Evolutionary conservation across 257 asterid species (phyloP), one percentile per base, ranked within the genome.

Genomic region (Solanum chaucha): DNA sequence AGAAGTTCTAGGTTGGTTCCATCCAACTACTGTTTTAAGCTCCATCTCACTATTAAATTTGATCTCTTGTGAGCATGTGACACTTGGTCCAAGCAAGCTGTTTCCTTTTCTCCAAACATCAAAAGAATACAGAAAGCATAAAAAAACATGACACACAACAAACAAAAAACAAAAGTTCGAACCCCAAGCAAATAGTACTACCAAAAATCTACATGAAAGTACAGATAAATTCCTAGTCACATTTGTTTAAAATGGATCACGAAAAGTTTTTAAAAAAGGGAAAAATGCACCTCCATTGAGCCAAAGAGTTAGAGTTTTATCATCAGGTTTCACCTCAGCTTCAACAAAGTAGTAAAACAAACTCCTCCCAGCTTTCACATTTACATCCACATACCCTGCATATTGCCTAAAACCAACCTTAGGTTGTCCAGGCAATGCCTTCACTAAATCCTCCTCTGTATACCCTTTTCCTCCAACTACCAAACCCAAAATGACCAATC

Each of bases 341-440:
- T 96, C 99, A 80, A 92, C 98, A 91, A 95, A 95, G 89, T 96
- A 95, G 88, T 96, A 96, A 91, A 95, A 95, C 90, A 96, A 93
- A 88, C 98, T 96, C 87, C 96, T 94, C 82, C 98, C 98, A 61
- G 93, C 90, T 68, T 90, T 94, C 81, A 91, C 58, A 93, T 95
- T 98, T 84, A 96, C 98, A 91, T 95, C 98, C 3, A 95, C 91
- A 89, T 95, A 94, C 73, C 99, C 99, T 28, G 98, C 95, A 90
- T 92, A 94, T 89, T 94, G 99, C 90, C 89, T 89, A 89, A 95
- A 95, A 81, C 92, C 91, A 86, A 95, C 99, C 86, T 68, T 48
- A 28, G 98, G 98, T 87, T 96, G 99, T 34, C 98, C 98, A 1
- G 98, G 98, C 91, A 95, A 91, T 64, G 40, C 88, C 88, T 82